Conservation (phyloP, 352 stramenopile genomes). For the Phytophthora ohioensis region DNA sequence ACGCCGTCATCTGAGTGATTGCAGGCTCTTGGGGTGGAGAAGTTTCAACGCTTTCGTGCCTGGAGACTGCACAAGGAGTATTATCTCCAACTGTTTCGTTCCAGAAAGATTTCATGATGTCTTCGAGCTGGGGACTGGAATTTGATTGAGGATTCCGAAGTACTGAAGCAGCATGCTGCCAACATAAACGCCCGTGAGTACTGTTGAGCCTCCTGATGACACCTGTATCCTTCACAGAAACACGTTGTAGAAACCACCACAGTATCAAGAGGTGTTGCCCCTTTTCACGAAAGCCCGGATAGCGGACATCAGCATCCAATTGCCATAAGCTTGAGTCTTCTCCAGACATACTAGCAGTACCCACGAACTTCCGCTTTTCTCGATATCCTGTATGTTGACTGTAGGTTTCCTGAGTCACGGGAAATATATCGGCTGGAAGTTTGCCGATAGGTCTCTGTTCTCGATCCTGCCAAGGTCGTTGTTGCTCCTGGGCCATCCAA, state of each 20-base stretch:
- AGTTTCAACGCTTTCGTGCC: background rate
- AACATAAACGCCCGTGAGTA: conserved; percentile 2
- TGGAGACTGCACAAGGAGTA: too few relatives aligned
- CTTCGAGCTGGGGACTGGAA: background rate
- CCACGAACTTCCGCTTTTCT: background rate
- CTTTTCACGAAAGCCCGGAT: conserved; percentile 16
- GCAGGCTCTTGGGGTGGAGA: background rate
- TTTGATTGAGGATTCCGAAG: background rate
- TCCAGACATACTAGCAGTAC: background rate
- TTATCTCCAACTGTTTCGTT: background rate
- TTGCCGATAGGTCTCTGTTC: too few relatives aligned
- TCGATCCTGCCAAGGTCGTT: background rate
- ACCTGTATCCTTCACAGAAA: conserved; percentile 14
- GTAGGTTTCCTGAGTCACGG: too few relatives aligned
- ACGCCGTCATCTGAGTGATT: conserved; percentile 1
- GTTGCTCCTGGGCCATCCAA: background rate
- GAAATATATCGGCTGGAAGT: too few relatives aligned
- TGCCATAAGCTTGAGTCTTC: conserved; percentile 10
- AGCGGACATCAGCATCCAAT: background rate
- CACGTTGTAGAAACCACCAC: conserved; percentile 18
- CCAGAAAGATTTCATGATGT: conserved; percentile 17
- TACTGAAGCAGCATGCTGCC: conserved; percentile 10
- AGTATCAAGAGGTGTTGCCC: conserved; percentile 30
- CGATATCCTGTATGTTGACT: background rate
- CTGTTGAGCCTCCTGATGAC: background rate